Conservation (phyloP, 768 basidiomycete species). For the Scleroderma bovista region DNA sequence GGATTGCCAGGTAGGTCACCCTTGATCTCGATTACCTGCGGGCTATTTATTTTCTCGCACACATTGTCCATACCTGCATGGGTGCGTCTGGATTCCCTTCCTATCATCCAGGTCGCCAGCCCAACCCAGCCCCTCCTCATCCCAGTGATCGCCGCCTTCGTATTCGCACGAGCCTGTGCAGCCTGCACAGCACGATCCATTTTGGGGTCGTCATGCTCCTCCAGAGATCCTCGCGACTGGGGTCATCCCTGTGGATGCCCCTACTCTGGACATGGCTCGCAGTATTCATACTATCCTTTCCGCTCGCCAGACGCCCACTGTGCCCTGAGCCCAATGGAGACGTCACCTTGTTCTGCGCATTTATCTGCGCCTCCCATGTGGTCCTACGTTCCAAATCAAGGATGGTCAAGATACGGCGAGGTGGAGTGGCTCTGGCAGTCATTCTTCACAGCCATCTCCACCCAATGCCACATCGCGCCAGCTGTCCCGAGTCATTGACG, state of each 20-base stretch:
- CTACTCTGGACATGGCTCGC: conserved; percentile 27
- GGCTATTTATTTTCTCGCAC: no score
- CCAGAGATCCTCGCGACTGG: conserved; percentile 48
- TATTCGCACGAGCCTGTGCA: conserved; percentile 50
- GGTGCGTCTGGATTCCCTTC: no score
- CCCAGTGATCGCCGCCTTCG: conserved; percentile 56
- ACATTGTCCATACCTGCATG: no score
- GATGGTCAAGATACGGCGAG: conserved; percentile 59
- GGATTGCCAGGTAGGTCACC: no score
- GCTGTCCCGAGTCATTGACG: conserved; percentile 71
- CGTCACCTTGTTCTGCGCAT: conserved; percentile 54
- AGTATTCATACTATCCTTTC: conserved; percentile 26
- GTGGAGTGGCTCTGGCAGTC: conserved; percentile 55
- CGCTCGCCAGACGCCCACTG: conserved; percentile 31
- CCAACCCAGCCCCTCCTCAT: conserved; percentile 37
- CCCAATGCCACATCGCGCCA: conserved; percentile 54
- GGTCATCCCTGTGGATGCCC: conserved; percentile 39
- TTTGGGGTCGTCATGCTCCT: conserved; percentile 57
- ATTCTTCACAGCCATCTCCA: conserved; percentile 70
- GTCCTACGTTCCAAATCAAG: conserved; percentile 30
- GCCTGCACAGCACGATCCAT: conserved; percentile 41
- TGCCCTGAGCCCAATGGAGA: conserved; percentile 48
- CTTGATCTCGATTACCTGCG: no score
- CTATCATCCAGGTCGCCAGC: conserved; percentile 50
- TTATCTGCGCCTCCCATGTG: conserved; percentile 9